A percentile compares a stretch with the other conserved stretches of the same genome.
Evolutionary conservation across 1,284 basidiomycete genomes (phyloP).

Genomic region (Phaffia rhodozyma): DNA sequence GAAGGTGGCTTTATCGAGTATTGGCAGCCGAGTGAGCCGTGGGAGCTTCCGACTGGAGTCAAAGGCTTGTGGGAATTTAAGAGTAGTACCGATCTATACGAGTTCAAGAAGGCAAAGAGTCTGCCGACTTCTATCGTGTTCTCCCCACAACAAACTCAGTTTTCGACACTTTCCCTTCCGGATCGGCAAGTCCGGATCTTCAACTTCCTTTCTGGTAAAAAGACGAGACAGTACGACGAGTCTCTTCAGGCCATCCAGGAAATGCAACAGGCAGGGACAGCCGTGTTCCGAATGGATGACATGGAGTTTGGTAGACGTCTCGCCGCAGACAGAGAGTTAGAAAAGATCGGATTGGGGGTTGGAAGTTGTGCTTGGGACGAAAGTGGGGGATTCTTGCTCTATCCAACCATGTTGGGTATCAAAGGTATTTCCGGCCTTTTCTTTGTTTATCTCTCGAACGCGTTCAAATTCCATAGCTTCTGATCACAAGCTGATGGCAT

Average conservation of each 20-base stretch:
- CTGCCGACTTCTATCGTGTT: constrained; percentile 81
- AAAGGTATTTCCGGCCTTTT: constrained; percentile 50
- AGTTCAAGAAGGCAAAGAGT: constrained; percentile 96
- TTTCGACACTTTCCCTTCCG: constrained; percentile 81
- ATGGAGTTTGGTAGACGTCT: constrained; percentile 98
- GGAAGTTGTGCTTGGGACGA: constrained; percentile 93
- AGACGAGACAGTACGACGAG: constrained; percentile 89
- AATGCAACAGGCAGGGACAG: constrained; percentile 91
- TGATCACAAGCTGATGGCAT: background rate
- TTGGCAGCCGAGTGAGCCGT: constrained; percentile 82
- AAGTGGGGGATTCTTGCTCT: constrained; percentile 84
- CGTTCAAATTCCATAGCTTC: constrained; percentile 6
- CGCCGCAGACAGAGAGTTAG: constrained; percentile 82
- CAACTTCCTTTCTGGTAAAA: constrained; percentile 77
- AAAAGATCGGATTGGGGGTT: constrained; percentile 31
- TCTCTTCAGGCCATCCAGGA: constrained; percentile 82
- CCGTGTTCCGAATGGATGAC: constrained; percentile 83
- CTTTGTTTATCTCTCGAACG: background rate
- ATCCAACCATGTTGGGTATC: constrained; percentile 85
- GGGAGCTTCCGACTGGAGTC: constrained; percentile 63
- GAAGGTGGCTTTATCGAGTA: constrained; percentile 92
- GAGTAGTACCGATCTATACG: constrained; percentile 83
- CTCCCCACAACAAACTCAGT: constrained; percentile 74
- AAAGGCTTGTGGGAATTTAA: constrained; percentile 82
- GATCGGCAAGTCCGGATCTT: constrained; percentile 91